Evolutionary conservation across 2,329 filamentous ascomycete genomes (phyloP), one percentile per base, ranked within the genome.

Genomic region (Colletotrichum chrysophilum): DNA sequence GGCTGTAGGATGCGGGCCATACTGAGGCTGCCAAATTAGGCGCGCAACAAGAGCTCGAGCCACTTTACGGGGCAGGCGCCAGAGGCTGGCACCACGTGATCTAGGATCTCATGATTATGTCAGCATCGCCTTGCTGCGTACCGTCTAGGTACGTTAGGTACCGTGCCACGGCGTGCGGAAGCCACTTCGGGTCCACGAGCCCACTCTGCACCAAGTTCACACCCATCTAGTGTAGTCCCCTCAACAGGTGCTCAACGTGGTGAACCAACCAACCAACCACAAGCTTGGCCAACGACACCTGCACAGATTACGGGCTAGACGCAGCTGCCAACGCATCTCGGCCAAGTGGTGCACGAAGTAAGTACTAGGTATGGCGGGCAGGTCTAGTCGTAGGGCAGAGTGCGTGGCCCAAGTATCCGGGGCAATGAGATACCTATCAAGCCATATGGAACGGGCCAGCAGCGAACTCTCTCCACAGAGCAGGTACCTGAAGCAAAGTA

Each of bases 211-310:
- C 16, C 38, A 18, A 9, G 16, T 43, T n/a, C 38, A n/a, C 38
- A 43, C 38, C 18, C 38, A 43, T 43, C 43, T 13, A 13, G 24
- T 24, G 24, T 24, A 24, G 43, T 48, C n/a, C 18, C 18, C 38
- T 48, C 43, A 48, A 21, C 43, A 48, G 38, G 43, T 48, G 43
- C 43, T 48, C 43, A 48, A 48, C 43, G 43, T 21, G n/a, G n/a
- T 48, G 10, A n/a, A n/a, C 16, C 38, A 21, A 21, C 43, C n/a
- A 48, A 48, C 75, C 72, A 77, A 77, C 72, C 74, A 76, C 48
- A 64, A 34, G 26, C 18, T 38, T 32, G 30, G 43, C 52, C 30
- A 55, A 30, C 21, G 62, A 18, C 64, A 76, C 74, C 72, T 77
- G 67, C 34, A 64, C 24, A n/a, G 38, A 71, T 55, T 36, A 74